Base-by-base conservation (phyloP, 495 filamentous ascomycete genomes). In the Podospora pseudopauciseta region DNA sequence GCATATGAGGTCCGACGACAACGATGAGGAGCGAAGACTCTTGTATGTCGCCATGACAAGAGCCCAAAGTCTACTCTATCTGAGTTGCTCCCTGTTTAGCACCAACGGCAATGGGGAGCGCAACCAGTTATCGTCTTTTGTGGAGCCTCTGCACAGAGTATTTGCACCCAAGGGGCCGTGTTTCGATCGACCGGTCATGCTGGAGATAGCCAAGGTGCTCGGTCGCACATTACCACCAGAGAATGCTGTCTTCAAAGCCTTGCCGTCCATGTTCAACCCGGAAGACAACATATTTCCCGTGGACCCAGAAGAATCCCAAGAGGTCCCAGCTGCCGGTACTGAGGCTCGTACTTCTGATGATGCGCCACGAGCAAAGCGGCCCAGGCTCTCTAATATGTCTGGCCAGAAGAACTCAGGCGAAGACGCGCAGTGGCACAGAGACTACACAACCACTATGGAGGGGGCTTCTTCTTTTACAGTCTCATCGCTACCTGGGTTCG, bases 1-100 rank as follows among this genome's bases (percentile, higher is more conserved):
- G 2, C 96, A 99, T 78, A 91, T 89, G n/a, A 85, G 95, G 69
- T 87, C 93, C 13, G 96, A 99, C 60, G 93, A 98, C 73, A 81
- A 83, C 18, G 91, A 94, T 67, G 96, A 99, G 78, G 96, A 99
- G 75, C 83, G 96, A 67, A 82, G 96, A 63, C 79, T 99, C 63
- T 83, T 99, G 0, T 99, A 98, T 76, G 96, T 99, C 5, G 96
- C 94, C 7, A 99, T 99, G 96, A 99, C 96, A 4, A 84, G 95
- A 79, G 95, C 96, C 1, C 89, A 97, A 76, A 89, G 87, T 6
- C 79, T 99, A 39, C 82, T 99, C n/a, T 97, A 98, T 72, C 84
- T 98, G 63, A 97, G 92, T 73, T 91, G 88, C 65, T 94, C 96
- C 0, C 76, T 85, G 26, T 78, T 77, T 65, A 69, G 70, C 56